Evolutionary conservation across 2,329 filamentous ascomycete genomes (phyloP).

Genomic region (Aspergillus puulaauensis): DNA sequence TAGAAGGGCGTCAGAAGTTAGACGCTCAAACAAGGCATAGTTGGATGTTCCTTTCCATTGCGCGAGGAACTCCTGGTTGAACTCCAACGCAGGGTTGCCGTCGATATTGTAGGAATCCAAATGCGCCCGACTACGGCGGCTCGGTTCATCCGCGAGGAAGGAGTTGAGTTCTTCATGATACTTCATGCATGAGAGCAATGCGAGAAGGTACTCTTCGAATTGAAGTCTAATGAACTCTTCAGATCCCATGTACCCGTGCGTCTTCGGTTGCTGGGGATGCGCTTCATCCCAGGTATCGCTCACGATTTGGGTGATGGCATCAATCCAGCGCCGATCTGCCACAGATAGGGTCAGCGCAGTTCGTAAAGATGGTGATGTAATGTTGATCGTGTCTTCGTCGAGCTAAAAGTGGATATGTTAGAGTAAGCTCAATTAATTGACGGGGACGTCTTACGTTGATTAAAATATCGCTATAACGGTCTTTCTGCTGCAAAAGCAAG

Average conservation of each 20-base stretch:
- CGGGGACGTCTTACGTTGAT: conserved; percentile 62
- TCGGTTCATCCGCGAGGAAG: conserved; percentile 47
- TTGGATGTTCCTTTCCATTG: conserved; percentile 87
- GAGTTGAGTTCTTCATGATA: conserved; percentile 70
- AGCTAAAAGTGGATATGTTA: conserved; percentile 48
- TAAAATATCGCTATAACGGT: conserved; percentile 92
- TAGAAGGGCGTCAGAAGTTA: conserved; percentile 75
- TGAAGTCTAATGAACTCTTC: conserved; percentile 97
- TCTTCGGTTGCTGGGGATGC: conserved; percentile 87
- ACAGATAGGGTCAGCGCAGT: conserved; percentile 74
- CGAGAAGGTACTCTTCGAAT: conserved; percentile 94
- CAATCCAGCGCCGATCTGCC: conserved; percentile 93
- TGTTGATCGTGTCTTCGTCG: conserved; percentile 81
- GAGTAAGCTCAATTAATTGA: not conserved
- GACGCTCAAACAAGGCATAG: conserved; percentile 79
- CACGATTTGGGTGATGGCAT: conserved; percentile 88
- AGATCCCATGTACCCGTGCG: conserved; percentile 89
- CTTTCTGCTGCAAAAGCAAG: conserved; percentile 86
- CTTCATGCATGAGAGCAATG: conserved; percentile 83
- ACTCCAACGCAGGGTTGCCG: conserved; percentile 82
- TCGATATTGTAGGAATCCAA: conserved; percentile 64
- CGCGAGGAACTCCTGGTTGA: conserved; percentile 80
- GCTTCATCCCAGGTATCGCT: conserved; percentile 95
- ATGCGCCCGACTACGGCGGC: conserved; percentile 45
- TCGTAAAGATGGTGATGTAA: conserved; percentile 76